Evolutionary conservation across 306 rosid species (phyloP).

Genomic region (Prunus padus): DNA sequence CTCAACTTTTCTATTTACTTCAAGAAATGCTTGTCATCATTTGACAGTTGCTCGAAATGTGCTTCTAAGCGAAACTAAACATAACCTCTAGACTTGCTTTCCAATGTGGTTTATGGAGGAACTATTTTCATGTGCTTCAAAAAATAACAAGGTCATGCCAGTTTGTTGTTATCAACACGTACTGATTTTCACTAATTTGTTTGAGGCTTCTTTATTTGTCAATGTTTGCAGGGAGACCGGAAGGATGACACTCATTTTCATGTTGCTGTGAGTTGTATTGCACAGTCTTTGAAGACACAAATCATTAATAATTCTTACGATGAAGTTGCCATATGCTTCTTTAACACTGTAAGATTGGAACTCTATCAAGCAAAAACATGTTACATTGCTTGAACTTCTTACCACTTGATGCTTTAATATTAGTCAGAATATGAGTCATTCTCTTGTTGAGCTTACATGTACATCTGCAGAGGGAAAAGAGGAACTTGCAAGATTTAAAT

Average conservation of each 20-base stretch:
- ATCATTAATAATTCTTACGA: constrained; percentile 74
- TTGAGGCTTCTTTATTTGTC: neutral
- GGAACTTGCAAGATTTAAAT: constrained; percentile 72
- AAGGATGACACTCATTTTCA: constrained; percentile 64
- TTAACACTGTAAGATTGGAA: constrained; percentile 62
- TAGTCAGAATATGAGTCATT: neutral
- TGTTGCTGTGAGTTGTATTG: constrained; percentile 64
- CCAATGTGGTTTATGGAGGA: neutral
- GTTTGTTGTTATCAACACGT: neutral
- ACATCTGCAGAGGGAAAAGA: constrained; percentile 69
- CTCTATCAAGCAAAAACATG: neutral
- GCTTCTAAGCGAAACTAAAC: neutral
- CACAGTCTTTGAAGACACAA: constrained; percentile 57
- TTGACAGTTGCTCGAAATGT: too few relatives aligned
- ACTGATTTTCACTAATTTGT: neutral
- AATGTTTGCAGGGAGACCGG: constrained; percentile 40
- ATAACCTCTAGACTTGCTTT: neutral
- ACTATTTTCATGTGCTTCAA: neutral
- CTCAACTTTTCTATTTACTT: neutral
- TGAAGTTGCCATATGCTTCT: constrained; percentile 91
- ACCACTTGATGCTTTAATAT: neutral
- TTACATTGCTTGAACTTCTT: neutral
- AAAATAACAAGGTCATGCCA: too few relatives aligned
- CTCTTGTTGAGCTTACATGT: neutral
- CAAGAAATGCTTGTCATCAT: neutral